Evolutionary conservation across 768 basidiomycete species (phyloP), one percentile per base, ranked within the genome.

Genomic region (Podaxis pistillaris): DNA sequence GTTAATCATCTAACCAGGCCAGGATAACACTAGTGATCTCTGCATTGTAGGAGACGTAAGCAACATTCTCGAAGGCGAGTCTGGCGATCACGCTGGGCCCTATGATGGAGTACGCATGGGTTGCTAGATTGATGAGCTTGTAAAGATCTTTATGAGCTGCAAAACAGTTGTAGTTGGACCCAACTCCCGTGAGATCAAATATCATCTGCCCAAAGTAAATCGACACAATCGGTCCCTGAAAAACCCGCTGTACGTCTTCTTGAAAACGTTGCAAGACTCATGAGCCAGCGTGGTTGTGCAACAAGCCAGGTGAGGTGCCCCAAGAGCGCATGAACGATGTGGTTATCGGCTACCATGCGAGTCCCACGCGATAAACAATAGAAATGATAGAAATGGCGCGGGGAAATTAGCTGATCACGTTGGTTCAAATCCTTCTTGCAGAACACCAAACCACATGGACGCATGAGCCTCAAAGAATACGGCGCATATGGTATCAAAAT

Each of bases 1-100:
- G 58, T 26, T 65, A 67, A 33, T 33, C 65, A 66, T 7, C 68
- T 56, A 85, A 87, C 30, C 3, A 81, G 83, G 81, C 0, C 72
- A 88, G 62, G 89, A 90, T 64, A 89, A 90, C 68, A 67, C 78
- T 4, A 83, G 78, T 63, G 64, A 51, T 2, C 69, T 78, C 61
- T 89, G 88, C 71, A 77, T 69, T 7, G 78, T 78, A 19, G 87
- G 86, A 1, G 82, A 82, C 57, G 86, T 87, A 3, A 67, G 77
- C 0, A 79, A 78, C 30, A 74, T 90, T 59, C 79, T 84, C 24
- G 73, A 72, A 7, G 76, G 84, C 1, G 61, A 76, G 50, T 60
- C 70, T 38, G 37, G 60, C 22, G 74, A 89, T 62, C 89, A 89
- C 64, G 41, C 49, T 24, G 63, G 76, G 26, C 62, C 56, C 22